Conservation (phyloP, 176 grass and related monocot genomes). For the Triticum dicoccoides region DNA sequence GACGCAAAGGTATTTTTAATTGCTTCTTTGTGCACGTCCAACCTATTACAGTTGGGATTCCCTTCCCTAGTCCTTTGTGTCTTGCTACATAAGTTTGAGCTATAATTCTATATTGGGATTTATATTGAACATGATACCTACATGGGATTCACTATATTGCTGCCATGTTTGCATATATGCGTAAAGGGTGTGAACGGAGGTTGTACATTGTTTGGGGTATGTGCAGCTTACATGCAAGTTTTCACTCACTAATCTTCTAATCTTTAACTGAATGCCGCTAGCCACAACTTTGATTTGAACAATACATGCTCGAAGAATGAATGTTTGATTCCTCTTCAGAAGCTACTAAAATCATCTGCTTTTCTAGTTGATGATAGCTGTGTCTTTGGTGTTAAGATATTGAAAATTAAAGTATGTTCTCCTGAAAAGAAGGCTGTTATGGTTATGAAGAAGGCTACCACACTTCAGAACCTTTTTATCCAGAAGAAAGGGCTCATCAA, state of each 20-base stretch:
- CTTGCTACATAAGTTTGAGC: not conserved
- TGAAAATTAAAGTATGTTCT: not conserved
- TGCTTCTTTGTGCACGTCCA: not conserved
- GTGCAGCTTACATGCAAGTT: conserved; percentile 4
- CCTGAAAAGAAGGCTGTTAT: not conserved
- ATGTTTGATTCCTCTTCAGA: conserved; percentile 23
- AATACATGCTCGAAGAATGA: not conserved
- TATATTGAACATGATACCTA: not conserved
- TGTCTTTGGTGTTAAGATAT: conserved; percentile 33
- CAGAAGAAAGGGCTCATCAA: conserved; percentile 35
- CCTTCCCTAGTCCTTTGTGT: not conserved
- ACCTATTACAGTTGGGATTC: not conserved
- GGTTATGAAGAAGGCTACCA: not conserved
- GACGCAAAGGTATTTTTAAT: conserved; percentile 2
- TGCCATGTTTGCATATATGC: not conserved
- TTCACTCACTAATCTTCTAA: not conserved
- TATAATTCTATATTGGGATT: not conserved
- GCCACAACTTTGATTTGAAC: not conserved
- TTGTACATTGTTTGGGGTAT: not conserved
- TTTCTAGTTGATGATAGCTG: conserved; percentile 37
- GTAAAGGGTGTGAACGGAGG: not conserved
- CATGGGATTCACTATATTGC: not conserved
- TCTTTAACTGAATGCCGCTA: not conserved
- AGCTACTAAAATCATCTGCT: conserved; percentile 31
- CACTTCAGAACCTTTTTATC: conserved; percentile 31